Evolutionary conservation across 2,329 filamentous ascomycete species (phyloP).

Genomic region (Aspergillus fructus): DNA sequence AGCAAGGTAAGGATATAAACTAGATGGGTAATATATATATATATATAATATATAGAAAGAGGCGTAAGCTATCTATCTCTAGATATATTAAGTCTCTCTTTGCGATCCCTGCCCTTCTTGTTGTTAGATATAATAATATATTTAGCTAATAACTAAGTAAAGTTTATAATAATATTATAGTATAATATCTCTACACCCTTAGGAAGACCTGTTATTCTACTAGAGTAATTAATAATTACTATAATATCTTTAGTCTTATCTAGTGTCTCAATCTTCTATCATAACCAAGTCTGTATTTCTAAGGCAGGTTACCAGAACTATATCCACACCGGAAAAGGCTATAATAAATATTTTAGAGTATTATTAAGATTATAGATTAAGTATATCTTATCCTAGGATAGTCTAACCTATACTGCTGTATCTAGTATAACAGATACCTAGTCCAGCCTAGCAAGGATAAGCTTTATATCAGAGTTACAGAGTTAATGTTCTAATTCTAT

Average conservation of each 20-base stretch:
- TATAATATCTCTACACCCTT: conserved; percentile 11
- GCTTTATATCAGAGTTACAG: conserved; percentile 2
- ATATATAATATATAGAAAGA: conserved; percentile 10
- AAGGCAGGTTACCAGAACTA: conserved; percentile 1
- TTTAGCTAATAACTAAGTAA: conserved; percentile 4
- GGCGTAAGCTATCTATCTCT: conserved; percentile 8
- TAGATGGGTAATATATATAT: no score
- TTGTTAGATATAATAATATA: neutral
- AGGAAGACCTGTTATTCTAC: conserved; percentile 9
- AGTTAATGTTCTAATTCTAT: conserved; percentile 11
- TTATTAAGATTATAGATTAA: conserved; percentile 3
- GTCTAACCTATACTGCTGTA: neutral
- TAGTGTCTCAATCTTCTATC: neutral
- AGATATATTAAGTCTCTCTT: conserved; percentile 1
- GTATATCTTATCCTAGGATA: neutral
- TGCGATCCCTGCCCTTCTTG: neutral
- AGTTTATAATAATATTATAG: conserved; percentile 9
- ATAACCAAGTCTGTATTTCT: conserved; percentile 3
- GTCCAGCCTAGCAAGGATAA: neutral
- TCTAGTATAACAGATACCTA: neutral
- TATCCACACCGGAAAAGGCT: neutral
- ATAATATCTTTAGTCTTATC: conserved; percentile 1
- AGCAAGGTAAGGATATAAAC: no score
- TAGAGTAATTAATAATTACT: conserved; percentile 9
- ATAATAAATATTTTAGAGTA: neutral